Base-by-base conservation (phyloP, 306 rosid species). In the Vicia sativa region DNA sequence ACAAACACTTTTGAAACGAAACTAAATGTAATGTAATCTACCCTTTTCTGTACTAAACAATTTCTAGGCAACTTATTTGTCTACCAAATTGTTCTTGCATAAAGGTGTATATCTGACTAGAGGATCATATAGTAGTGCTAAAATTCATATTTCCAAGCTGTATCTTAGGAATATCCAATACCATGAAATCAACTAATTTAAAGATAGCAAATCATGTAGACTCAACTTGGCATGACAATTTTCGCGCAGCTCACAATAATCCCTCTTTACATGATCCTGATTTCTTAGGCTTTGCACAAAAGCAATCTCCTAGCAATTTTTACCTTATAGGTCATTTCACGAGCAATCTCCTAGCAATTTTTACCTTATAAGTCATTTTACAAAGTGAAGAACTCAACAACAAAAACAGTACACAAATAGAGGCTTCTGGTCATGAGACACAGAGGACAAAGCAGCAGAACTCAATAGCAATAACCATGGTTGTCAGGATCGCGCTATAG, bases 71-170 rank as follows among this genome's bases (percentile, higher is more conserved):
- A 4, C 6, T 52, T 6, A 10, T 23, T 34, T 34, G 44, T 29
- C 42, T n/a, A 8, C 23, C 62, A 7, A 28, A 56, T 9, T 56
- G 41, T 28, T 29, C 19, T 56, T 56, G 7, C 41, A 31, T 9
- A 57, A 52, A 57, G 25, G n/a, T 26, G n/a, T n/a, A n/a, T n/a
- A n/a, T n/a, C n/a, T n/a, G n/a, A n/a, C n/a, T n/a, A n/a, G n/a
- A n/a, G n/a, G 46, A 15, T 68, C 37, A 3, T 53, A 11, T 0
- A 62, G 53, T 42, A 53, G 63, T 37, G 38, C 48, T 67, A 41
- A 35, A 14, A 35, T 35, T 35, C 15, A 52, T 6, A 26, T 26
- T 52, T 39, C 52, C 44, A 12, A 18, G 37, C 48, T 70, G 50
- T 34, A 5, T 58, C 59, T 6, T 48, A 31, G 18, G 58, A 66